These are phyloP conservation scores for Nigrospora sphaerica DNA, from an alignment of 2,329 filamentous ascomycete genomes.

Conservation along the genomic window DNA sequence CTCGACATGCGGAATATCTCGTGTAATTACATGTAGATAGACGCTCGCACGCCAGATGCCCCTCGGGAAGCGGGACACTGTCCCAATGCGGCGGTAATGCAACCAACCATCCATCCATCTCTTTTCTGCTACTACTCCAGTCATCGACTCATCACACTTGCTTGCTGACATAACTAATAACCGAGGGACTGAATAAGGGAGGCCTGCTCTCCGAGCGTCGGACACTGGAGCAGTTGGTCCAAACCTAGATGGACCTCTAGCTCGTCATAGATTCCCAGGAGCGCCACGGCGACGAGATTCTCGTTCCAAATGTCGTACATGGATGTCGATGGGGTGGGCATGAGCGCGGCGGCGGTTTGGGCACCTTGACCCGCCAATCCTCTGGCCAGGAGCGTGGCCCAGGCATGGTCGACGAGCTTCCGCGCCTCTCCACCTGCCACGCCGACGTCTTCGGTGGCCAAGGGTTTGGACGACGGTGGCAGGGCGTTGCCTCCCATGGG, in stretches of 20 bases:
- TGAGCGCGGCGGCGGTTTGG: too few species aligned
- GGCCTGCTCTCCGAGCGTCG: not conserved
- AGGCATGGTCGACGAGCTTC: not conserved
- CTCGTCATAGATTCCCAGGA: not conserved
- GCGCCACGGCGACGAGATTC: not conserved
- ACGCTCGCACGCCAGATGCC: too few species aligned
- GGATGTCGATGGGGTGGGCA: too few species aligned
- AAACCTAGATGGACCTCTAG: not conserved
- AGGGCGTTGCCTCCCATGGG: not conserved
- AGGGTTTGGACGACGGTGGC: not conserved
- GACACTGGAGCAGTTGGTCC: not conserved
- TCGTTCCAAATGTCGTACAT: not conserved
- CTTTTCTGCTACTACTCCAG: too few species aligned
- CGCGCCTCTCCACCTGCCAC: too few species aligned
- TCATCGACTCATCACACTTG: too few species aligned
- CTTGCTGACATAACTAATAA: not conserved
- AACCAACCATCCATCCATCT: too few species aligned
- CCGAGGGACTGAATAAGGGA: not conserved
- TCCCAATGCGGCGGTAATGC: too few species aligned
- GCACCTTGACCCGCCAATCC: not conserved
- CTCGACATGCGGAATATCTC: too few species aligned
- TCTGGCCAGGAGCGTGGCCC: not conserved
- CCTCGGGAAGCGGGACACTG: too few species aligned
- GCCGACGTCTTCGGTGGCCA: too few species aligned
- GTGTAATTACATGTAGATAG: too few species aligned